Percentiles rank a stretch among this genome's conserved stretches.
Conservation (phyloP, 257 asterid species). For the Primulina tabacum region DNA sequence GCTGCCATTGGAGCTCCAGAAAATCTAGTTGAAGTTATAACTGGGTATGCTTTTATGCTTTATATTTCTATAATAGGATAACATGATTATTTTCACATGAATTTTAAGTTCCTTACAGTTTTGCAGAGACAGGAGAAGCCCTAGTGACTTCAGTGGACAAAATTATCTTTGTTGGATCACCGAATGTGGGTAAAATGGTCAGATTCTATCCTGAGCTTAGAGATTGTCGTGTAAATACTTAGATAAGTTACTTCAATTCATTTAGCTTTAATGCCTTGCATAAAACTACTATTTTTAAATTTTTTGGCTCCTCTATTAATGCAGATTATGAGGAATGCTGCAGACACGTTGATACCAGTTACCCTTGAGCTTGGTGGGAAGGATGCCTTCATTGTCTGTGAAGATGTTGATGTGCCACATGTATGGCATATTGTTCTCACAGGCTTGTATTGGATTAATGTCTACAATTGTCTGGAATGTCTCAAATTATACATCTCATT, state of each 20-base stretch:
- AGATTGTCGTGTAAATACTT: not conserved
- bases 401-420: slow-evolving; percentile 83
- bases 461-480: slow-evolving; percentile 8
- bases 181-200: slow-evolving; percentile 96
- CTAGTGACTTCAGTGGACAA: slow-evolving; percentile 89
- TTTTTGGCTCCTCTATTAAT: slow-evolving; percentile 19
- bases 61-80: slow-evolving; percentile 19
- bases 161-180: slow-evolving; percentile 94
- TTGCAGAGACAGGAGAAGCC: slow-evolving; percentile 99
- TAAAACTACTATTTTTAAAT: slow-evolving; percentile 10
- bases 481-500: slow-evolving; percentile 6
- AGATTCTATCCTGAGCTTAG: slow-evolving; percentile 25
- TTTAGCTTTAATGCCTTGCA: slow-evolving; percentile 14
- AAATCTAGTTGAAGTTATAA: slow-evolving; percentile 92
- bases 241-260: slow-evolving; percentile 18
- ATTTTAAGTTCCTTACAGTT: slow-evolving; percentile 49
- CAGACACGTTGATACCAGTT: slow-evolving; percentile 84
- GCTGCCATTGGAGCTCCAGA: slow-evolving; percentile 99
- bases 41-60: slow-evolving; percentile 62
- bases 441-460: slow-evolving; percentile 23
- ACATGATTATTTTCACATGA: slow-evolving; percentile 25
- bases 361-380: slow-evolving; percentile 99
- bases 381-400: slow-evolving; percentile 97
- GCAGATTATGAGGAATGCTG: slow-evolving; percentile 93
- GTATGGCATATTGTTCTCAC: slow-evolving; percentile 44